Conservation (phyloP, 2,329 filamentous ascomycete species). For the Eutypa lata region DNA sequence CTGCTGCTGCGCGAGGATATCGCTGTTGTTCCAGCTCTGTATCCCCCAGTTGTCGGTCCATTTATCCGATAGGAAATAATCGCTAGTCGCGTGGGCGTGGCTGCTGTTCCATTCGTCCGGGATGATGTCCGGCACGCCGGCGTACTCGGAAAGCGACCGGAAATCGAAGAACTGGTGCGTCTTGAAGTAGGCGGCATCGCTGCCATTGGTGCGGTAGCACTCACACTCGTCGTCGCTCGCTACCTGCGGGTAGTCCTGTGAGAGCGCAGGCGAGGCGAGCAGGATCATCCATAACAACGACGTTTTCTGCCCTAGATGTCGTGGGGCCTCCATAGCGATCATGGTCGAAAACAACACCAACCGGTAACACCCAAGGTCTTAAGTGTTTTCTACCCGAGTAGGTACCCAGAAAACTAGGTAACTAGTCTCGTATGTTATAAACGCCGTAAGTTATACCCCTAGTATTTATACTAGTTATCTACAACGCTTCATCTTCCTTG, state of each 20-base stretch:
- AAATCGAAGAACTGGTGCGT: constrained; percentile 50
- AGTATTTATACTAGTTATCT: no score
- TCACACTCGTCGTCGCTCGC: constrained; percentile 27
- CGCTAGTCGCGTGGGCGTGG: constrained; percentile 23
- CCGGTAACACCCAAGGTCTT: no score
- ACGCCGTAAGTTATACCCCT: no score
- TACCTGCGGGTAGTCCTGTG: background rate
- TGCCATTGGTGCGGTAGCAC: constrained; percentile 45
- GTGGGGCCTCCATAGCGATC: background rate
- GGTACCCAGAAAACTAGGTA: no score
- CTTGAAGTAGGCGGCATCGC: constrained; percentile 36
- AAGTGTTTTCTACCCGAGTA: no score
- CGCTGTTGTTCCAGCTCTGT: constrained; percentile 28
- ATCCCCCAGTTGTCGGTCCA: constrained; percentile 30
- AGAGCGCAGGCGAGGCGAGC: background rate
- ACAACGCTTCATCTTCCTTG: no score
- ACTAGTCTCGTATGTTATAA: no score
- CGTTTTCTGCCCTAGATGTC: background rate
- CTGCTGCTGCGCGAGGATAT: background rate
- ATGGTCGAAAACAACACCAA: no score
- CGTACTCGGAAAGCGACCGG: constrained; percentile 36
- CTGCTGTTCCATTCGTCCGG: constrained; percentile 19
- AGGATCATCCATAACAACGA: background rate
- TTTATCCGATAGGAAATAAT: constrained; percentile 28
- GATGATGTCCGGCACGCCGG: constrained; percentile 26